Percentiles rank a stretch among this genome's conserved stretches.
Evolutionary conservation across 2,329 filamentous ascomycete genomes (phyloP).

Genomic region (Ophiobolus disseminans): DNA sequence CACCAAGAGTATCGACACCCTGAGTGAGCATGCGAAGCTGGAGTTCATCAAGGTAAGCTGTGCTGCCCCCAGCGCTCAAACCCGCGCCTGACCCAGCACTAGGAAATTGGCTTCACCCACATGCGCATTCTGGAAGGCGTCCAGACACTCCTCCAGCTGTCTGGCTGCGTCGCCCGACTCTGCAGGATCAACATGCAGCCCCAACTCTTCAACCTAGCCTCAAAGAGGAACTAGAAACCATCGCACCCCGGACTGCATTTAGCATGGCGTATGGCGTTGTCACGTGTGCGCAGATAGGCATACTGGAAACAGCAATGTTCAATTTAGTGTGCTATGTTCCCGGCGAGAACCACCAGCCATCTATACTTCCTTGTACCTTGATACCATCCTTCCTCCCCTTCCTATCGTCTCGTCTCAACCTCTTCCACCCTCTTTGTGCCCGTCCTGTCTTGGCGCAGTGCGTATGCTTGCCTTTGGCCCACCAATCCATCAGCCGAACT

Average conservation of each 20-base stretch:
- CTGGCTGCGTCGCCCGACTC: slow-evolving; percentile 87
- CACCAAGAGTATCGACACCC: slow-evolving; percentile 89
- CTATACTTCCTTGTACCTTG: too few species aligned
- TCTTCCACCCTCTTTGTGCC: too few species aligned
- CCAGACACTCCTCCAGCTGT: slow-evolving; percentile 91
- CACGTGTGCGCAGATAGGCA: too few species aligned
- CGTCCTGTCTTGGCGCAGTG: too few species aligned
- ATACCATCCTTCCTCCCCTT: too few species aligned
- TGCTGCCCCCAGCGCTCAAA: neutral
- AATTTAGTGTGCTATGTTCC: too few species aligned
- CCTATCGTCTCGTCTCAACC: too few species aligned
- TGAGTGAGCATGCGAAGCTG: slow-evolving; percentile 93
- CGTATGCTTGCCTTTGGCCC: too few species aligned
- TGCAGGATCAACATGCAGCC: slow-evolving; percentile 98
- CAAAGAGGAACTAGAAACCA: slow-evolving; percentile 20
- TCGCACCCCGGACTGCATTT: slow-evolving; percentile 26
- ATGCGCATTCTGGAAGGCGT: slow-evolving; percentile 99
- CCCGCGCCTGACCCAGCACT: slow-evolving; percentile 1
- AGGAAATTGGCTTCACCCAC: slow-evolving; percentile 96
- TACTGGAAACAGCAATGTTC: too few species aligned
- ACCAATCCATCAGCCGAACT: too few species aligned
- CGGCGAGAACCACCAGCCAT: too few species aligned
- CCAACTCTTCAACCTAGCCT: slow-evolving; percentile 69
- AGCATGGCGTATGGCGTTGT: slow-evolving; percentile 42
- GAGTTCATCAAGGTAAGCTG: slow-evolving; percentile 79